Evolutionary conservation across 345 rosid genomes (phyloP), one percentile per base, ranked within the genome.

Genomic region (Arabis alpina): DNA sequence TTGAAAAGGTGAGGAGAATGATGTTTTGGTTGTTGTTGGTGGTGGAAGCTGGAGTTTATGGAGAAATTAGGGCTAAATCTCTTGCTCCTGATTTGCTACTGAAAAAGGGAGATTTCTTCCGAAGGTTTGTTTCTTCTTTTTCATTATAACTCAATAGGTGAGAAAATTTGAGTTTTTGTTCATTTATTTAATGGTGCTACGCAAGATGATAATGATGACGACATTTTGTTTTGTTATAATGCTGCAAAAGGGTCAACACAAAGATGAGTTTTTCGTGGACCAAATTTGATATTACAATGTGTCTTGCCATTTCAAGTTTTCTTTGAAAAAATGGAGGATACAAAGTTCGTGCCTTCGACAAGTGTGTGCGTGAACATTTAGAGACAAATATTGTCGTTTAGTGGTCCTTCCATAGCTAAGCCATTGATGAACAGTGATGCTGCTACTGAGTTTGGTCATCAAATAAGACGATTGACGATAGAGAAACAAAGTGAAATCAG

Each of bases 161-260:
- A 19, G 23, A 19, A 19, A 19, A 19, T 19, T 19, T 19, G 23
- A 19, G 23, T 19, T 19, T 19, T 19, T 19, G 23, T 19, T 19
- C 23, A 19, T 19, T 19, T 19, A 4, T 44, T 54, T 70, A 48
- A 47, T 43, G 36, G 32, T 8, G 24, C 5, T 36, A 54, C 11
- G 23, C 61, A 47, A 36, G 42, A 47, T 59, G 23, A 32, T 71
- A 42, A 52, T 51, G 52, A 43, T 39, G 52, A 51, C 25, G 55
- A 54, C 11, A 23, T 37, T 79, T 32, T 70, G 51, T 56, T 72
- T 74, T 9, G 12, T 64, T 60, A 34, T 60, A 62, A 52, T 67
- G 25, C 68, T 85, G 70, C 62, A 86, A 74, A 51, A 75, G 96
- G 96, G 98, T 48, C 97, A 87, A 84, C 88, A 84, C 68, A 93